These are phyloP conservation scores for Mycena citricolor DNA, from an alignment of 1,284 basidiomycete species.

Conservation along the genomic window DNA sequence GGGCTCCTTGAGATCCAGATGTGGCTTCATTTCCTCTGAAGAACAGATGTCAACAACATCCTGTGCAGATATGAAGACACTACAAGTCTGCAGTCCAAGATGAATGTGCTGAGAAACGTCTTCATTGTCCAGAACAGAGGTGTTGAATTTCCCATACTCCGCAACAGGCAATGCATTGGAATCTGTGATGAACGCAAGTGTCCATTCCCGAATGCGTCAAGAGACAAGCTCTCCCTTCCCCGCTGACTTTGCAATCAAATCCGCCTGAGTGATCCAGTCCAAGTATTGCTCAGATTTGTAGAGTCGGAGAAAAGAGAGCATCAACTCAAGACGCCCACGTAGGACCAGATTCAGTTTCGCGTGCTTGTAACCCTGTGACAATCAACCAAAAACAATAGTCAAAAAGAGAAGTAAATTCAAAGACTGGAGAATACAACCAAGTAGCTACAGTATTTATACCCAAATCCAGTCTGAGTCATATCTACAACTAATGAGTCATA, in stretches of 20 bases:
- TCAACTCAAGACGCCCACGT: constrained; percentile 6
- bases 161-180: constrained; percentile 1
- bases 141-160: constrained; percentile 4
- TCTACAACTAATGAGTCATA: too few species aligned
- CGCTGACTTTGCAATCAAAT: constrained; percentile 9
- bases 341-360: constrained; percentile 2
- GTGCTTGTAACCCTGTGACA: constrained; percentile 1
- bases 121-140: neutral
- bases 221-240: constrained; percentile 9
- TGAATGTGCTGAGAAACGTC: constrained; percentile 1
- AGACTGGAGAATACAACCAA: too few species aligned
- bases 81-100: neutral
- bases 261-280: constrained; percentile 5
- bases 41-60: constrained; percentile 31
- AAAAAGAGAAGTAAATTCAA: too few species aligned
- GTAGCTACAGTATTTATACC: too few species aligned
- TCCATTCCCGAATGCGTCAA: constrained; percentile 7
- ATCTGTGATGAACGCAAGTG: constrained; percentile 1
- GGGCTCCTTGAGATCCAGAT: constrained; percentile 15
- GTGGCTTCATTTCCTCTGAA: constrained; percentile 24
- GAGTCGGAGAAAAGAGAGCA: constrained; percentile 7
- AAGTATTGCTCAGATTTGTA: constrained; percentile 1
- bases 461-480: too few species aligned
- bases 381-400: too few species aligned
- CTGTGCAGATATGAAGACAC: constrained; percentile 27